These are phyloP conservation scores for Yamadazyma siamensis DNA, from an alignment of 1,139 yeast genomes.

Conservation along the genomic window DNA sequence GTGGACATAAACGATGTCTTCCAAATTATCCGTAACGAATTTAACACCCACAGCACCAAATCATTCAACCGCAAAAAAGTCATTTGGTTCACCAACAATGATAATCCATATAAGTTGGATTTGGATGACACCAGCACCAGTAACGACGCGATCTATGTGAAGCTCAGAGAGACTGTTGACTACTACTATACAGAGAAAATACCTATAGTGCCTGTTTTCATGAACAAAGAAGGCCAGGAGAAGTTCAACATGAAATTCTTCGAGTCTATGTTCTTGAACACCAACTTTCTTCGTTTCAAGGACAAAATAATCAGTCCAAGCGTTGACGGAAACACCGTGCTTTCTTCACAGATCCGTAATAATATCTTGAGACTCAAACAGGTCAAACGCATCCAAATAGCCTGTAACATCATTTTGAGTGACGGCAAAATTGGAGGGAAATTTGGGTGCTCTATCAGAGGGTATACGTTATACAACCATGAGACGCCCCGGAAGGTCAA, in stretches of 20 bases:
- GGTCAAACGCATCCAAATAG: slow-evolving; percentile 59
- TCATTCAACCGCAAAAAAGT: slow-evolving; percentile 29
- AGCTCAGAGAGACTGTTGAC: slow-evolving; percentile 55
- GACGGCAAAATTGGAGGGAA: slow-evolving; percentile 40
- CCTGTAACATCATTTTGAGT: slow-evolving; percentile 49
- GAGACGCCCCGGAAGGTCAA: slow-evolving; percentile 43
- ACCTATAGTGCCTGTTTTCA: slow-evolving; percentile 61
- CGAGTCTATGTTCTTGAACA: slow-evolving; percentile 52
- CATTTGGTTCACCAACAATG: slow-evolving; percentile 43
- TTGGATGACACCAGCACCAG: not conserved
- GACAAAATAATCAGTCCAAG: slow-evolving; percentile 3
- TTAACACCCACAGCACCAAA: slow-evolving; percentile 16
- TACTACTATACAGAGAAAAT: slow-evolving; percentile 56
- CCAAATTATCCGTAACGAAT: slow-evolving; percentile 32
- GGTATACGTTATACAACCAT: slow-evolving; percentile 60
- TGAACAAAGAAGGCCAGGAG: slow-evolving; percentile 24
- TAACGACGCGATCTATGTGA: slow-evolving; percentile 11
- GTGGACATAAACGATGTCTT: slow-evolving; percentile 36
- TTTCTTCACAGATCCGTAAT: slow-evolving; percentile 44
- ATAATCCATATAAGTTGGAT: slow-evolving; percentile 26
- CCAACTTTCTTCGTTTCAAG: slow-evolving; percentile 30
- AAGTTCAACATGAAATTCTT: slow-evolving; percentile 52
- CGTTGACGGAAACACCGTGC: slow-evolving; percentile 29
- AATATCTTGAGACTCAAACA: slow-evolving; percentile 56
- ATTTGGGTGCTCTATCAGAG: slow-evolving; percentile 64